Percentiles rank a stretch among this genome's conserved stretches.
Conservation (phyloP, 257 asterid species). For the Gentiana straminea region DNA sequence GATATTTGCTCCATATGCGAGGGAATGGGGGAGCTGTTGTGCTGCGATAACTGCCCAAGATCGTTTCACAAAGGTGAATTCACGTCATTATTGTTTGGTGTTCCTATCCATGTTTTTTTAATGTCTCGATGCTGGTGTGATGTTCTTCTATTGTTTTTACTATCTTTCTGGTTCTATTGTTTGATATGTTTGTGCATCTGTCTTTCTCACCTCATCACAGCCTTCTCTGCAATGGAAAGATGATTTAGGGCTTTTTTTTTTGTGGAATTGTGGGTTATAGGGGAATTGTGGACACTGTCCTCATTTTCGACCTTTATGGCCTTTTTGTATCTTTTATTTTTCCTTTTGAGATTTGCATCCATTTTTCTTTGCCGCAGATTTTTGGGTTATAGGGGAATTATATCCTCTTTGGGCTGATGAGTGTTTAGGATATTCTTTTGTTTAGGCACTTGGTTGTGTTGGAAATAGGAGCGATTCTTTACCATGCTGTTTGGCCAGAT, state of each 20-base stretch:
- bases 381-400: not conserved
- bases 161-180: not conserved
- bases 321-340: too few species aligned
- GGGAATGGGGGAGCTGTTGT: constrained; percentile 66
- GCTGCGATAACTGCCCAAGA: constrained; percentile 89
- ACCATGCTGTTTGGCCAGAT: not conserved
- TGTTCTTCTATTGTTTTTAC: not conserved
- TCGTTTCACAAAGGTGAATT: constrained; percentile 71
- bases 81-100: not conserved
- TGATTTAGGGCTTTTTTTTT: too few species aligned
- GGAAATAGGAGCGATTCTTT: not conserved
- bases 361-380: not conserved
- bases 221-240: too few species aligned
- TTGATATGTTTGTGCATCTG: too few species aligned
- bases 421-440: not conserved
- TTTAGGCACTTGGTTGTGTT: not conserved
- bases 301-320: too few species aligned
- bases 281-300: too few species aligned
- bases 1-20: constrained; percentile 77
- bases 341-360: too few species aligned
- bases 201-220: too few species aligned
- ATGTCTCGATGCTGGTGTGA: not conserved
- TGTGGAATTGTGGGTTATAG: too few species aligned
- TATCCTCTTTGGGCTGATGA: not conserved
- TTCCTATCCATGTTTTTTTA: not conserved